Evolutionary conservation across 768 basidiomycete species (phyloP).

Genomic region (Ramaria rubella): DNA sequence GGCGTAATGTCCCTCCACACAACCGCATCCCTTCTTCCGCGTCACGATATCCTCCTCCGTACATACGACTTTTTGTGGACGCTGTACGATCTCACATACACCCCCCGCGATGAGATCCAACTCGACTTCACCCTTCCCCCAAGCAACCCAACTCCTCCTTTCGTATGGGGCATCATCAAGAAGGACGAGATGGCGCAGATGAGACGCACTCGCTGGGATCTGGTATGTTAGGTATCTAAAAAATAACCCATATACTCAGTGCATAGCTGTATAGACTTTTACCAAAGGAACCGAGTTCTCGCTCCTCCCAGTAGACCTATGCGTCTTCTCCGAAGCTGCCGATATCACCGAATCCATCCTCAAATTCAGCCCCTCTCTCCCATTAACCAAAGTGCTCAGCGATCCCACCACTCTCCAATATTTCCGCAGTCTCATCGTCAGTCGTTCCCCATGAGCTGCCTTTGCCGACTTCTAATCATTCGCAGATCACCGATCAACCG

Average conservation of each 20-base stretch:
- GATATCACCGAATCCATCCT: constrained; percentile 77
- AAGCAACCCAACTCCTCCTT: constrained; percentile 49
- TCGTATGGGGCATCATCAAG: constrained; percentile 77
- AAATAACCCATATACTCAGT: neutral
- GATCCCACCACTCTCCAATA: constrained; percentile 61
- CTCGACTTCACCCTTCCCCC: constrained; percentile 71
- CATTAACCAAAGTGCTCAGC: constrained; percentile 49
- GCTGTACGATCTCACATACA: constrained; percentile 71
- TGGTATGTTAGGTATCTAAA: constrained; percentile 48
- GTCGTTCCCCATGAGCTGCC: constrained; percentile 21
- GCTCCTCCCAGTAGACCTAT: constrained; percentile 57
- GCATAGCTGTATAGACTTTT: constrained; percentile 52
- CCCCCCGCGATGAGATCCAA: constrained; percentile 58
- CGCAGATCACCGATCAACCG: constrained; percentile 79
- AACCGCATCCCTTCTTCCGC: constrained; percentile 67
- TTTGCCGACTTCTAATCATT: constrained; percentile 6
- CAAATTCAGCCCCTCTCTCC: constrained; percentile 46
- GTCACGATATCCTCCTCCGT: constrained; percentile 74
- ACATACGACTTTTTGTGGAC: constrained; percentile 54
- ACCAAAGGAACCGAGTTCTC: constrained; percentile 67
- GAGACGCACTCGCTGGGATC: constrained; percentile 74
- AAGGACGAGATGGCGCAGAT: constrained; percentile 72
- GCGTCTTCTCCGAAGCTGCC: constrained; percentile 77
- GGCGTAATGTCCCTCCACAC: constrained; percentile 73
- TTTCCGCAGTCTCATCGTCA: constrained; percentile 80